These are phyloP conservation scores for Fusarium newnesense DNA, from an alignment of 2,329 filamentous ascomycete species.

Conservation along the genomic window DNA sequence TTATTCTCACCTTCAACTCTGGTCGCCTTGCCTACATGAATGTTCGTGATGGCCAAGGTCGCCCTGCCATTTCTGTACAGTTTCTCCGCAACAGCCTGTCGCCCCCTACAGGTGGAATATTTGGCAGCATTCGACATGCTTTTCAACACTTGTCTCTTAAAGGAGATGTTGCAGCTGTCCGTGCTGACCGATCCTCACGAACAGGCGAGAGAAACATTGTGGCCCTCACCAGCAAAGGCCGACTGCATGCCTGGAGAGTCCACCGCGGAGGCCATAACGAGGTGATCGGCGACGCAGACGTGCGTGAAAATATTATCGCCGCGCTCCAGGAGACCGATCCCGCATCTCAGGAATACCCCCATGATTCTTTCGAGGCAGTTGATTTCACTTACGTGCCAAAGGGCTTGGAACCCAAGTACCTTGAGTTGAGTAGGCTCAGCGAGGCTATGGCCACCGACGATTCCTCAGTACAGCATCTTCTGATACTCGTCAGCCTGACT, in stretches of 20 bases:
- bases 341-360: constrained; percentile 58
- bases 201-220: constrained; percentile 88
- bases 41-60: constrained; percentile 86
- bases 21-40: constrained; percentile 89
- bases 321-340: constrained; percentile 68
- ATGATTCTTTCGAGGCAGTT: constrained; percentile 75
- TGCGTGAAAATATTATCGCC: constrained; percentile 70
- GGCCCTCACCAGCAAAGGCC: constrained; percentile 79
- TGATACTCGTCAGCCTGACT: constrained; percentile 69
- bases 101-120: constrained; percentile 71
- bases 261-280: constrained; percentile 88
- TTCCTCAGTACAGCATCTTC: constrained; percentile 65
- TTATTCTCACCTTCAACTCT: constrained; percentile 84
- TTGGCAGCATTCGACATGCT: constrained; percentile 83
- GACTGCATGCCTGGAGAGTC: constrained; percentile 86
- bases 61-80: constrained; percentile 81
- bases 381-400: constrained; percentile 80
- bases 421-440: constrained; percentile 61
- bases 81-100: constrained; percentile 74
- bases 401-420: constrained; percentile 61
- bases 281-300: constrained; percentile 76
- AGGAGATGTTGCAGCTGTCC: constrained; percentile 83
- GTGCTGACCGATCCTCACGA: constrained; percentile 75
- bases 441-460: constrained; percentile 62
- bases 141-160: constrained; percentile 76